phyloP scores from a whole-genome alignment of 164 flowering plant genomes.

The grape (Vitis vinifera) region ASM3070453v1 NC_081822.1:29634001-29634500 shows the following conservation, averaged over 20 bases:
- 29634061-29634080: constrained; percentile 40
- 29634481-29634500: constrained; percentile 30
- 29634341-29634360: constrained; percentile 43
- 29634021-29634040: constrained; percentile 31
- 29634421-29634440: constrained; percentile 36
- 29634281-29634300: not conserved
- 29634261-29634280: constrained; percentile 37
- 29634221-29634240: constrained; percentile 45
- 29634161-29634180: constrained; percentile 52
- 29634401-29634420: constrained; percentile 43
- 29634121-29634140: constrained; percentile 37
- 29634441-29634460: constrained; percentile 49
- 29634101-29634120: constrained; percentile 45
- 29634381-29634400: constrained; percentile 46
- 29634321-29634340: constrained; percentile 43
- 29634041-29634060: constrained; percentile 46
- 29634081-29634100: constrained; percentile 36
- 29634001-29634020: constrained; percentile 45
- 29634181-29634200: constrained; percentile 42
- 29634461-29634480: constrained; percentile 37
- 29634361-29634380: constrained; percentile 46
- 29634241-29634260: constrained; percentile 50
- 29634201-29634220: constrained; percentile 49
- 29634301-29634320: constrained; percentile 37
- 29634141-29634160: constrained; percentile 49